A percentile compares a stretch with the other conserved stretches of the same genome.
Evolutionary conservation across 208 protist genomes (phyloP).

Genomic region (Leishmania tarentolae): DNA sequence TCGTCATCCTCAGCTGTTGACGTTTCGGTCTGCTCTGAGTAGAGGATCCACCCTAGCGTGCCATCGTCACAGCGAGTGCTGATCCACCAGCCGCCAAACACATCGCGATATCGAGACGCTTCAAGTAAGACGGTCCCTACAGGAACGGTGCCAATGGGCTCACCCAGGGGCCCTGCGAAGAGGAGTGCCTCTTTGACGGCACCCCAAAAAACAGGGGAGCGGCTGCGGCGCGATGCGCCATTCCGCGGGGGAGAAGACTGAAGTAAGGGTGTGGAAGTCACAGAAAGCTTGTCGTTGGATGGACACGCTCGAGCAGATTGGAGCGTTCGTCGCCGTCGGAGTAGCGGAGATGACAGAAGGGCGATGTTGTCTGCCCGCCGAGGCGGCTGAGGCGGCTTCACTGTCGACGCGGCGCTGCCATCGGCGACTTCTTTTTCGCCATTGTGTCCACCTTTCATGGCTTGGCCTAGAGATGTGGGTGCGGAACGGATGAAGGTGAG

Average conservation of each 20-base stretch:
- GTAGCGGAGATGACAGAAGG: not conserved
- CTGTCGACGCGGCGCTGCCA: not conserved
- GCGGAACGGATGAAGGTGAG: not conserved
- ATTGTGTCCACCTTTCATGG: not conserved
- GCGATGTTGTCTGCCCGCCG: not conserved
- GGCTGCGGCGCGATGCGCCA: not conserved
- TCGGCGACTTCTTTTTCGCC: not conserved
- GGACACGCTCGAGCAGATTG: not conserved
- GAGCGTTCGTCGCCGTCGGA: not conserved
- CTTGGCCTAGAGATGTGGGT: not conserved
- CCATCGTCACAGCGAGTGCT: conserved; percentile 47
- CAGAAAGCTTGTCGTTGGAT: too few relatives aligned
- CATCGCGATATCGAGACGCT: conserved; percentile 55
- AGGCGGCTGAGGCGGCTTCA: not conserved
- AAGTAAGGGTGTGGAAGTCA: not conserved
- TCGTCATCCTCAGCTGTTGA: not conserved
- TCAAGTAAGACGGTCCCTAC: conserved; percentile 63
- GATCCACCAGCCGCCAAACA: conserved; percentile 76
- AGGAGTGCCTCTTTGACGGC: conserved; percentile 39
- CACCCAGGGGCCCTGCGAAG: conserved; percentile 69
- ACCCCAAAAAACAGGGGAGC: conserved; percentile 60
- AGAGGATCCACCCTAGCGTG: conserved; percentile 44
- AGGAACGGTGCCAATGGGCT: conserved; percentile 46
- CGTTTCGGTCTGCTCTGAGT: not conserved
- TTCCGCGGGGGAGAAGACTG: not conserved